Evolutionary conservation across 768 basidiomycete species (phyloP).

Genomic region (Lactifluus hygrophoroides): DNA sequence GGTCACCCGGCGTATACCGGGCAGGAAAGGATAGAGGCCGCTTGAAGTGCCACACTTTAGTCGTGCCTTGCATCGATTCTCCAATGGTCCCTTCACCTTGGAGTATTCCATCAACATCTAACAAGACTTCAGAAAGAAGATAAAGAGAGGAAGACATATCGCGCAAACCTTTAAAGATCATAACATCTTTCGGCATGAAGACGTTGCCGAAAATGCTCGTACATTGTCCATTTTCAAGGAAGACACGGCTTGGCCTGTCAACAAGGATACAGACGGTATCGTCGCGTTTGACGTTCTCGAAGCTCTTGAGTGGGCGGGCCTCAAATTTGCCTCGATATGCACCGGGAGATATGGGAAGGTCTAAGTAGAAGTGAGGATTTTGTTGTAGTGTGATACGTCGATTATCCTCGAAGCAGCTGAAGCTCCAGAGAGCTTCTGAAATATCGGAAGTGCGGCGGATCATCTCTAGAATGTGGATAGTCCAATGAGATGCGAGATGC

Average conservation of each 20-base stretch:
- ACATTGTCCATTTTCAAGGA: background rate
- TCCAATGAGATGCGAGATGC: background rate
- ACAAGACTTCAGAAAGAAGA: background rate
- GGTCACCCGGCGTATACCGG: no score
- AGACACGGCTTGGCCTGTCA: background rate
- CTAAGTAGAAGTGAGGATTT: conserved; percentile 2
- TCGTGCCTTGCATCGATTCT: background rate
- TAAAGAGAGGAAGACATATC: background rate
- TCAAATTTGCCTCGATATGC: background rate
- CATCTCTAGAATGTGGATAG: background rate
- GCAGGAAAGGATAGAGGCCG: background rate
- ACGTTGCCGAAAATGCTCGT: background rate
- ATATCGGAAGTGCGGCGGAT: background rate
- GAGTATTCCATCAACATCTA: background rate
- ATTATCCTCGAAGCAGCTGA: background rate
- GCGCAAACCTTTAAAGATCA: background rate
- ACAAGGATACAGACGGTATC: background rate
- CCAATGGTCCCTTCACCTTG: background rate
- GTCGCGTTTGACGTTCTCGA: background rate
- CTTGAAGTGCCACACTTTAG: background rate
- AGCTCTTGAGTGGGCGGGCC: background rate
- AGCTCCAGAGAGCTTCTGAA: background rate
- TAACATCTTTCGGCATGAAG: background rate
- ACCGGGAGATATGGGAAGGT: background rate
- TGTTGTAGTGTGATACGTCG: background rate